A percentile compares a stretch with the other conserved stretches of the same genome.
Evolutionary conservation across 352 stramenopile genomes (phyloP).

Genomic region (Phytophthora pseudosyringae): DNA sequence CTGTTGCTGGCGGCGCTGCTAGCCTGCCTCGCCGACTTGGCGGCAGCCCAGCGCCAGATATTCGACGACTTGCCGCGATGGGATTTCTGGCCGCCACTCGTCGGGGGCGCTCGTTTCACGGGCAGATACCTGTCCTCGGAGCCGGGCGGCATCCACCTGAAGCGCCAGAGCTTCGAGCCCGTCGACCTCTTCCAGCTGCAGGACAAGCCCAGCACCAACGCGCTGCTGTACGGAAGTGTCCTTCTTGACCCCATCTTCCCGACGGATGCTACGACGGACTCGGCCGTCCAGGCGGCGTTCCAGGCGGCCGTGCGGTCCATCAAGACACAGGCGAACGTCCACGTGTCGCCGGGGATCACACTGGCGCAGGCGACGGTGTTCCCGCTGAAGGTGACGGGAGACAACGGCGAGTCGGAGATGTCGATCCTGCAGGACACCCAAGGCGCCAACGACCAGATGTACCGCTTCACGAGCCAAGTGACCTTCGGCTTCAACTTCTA

Average conservation of each 20-base stretch:
- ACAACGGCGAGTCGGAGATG: slow-evolving; percentile 75
- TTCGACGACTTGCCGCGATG: slow-evolving; percentile 44
- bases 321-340: slow-evolving; percentile 40
- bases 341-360: slow-evolving; percentile 48
- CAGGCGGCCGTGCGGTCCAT: slow-evolving; percentile 46
- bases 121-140: slow-evolving; percentile 62
- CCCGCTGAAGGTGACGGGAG: slow-evolving; percentile 62
- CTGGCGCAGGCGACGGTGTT: slow-evolving; percentile 45
- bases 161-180: slow-evolving; percentile 53
- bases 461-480: slow-evolving; percentile 69
- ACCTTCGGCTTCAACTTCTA: slow-evolving; percentile 76
- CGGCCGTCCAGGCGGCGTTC: slow-evolving; percentile 55
- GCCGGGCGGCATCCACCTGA: slow-evolving; percentile 51
- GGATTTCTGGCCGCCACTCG: slow-evolving; percentile 75
- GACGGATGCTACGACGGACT: slow-evolving; percentile 34
- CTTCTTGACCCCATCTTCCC: slow-evolving; percentile 53
- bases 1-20: slow-evolving; percentile 13
- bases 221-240: slow-evolving; percentile 70
- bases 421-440: slow-evolving; percentile 64
- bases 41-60: not conserved
- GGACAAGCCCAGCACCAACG: slow-evolving; percentile 34
- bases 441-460: slow-evolving; percentile 37
- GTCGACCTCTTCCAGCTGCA: slow-evolving; percentile 71
- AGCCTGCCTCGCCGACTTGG: not conserved
- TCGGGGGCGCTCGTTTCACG: slow-evolving; percentile 52